Percentiles rank a stretch among this genome's conserved stretches.
phyloP scores from a whole-genome alignment of 768 basidiomycete species.

The Thelephora ganbajun region DNA sequence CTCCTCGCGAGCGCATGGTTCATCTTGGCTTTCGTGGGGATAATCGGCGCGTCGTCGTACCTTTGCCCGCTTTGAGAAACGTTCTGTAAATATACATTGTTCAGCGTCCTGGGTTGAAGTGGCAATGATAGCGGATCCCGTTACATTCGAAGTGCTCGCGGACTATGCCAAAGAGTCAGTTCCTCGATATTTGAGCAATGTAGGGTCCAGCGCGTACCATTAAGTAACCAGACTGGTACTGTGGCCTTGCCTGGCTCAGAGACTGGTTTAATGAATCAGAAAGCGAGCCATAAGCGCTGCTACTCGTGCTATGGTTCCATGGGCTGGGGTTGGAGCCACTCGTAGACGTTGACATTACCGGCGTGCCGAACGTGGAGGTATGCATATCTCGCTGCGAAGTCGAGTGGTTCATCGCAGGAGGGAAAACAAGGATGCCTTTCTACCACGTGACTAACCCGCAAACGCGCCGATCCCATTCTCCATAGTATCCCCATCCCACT shows the following conservation, averaged over 20 bases:
- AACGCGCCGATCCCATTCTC: no score
- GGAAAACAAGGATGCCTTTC: no score
- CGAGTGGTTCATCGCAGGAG: neutral
- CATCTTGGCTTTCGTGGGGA: slow-evolving; percentile 72
- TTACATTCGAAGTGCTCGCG: slow-evolving; percentile 46
- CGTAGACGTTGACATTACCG: neutral
- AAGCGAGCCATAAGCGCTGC: neutral
- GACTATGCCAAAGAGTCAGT: slow-evolving; percentile 27
- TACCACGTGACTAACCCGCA: no score
- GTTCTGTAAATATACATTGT: slow-evolving; percentile 10
- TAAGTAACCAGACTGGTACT: slow-evolving; percentile 72
- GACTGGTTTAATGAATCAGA: slow-evolving; percentile 40
- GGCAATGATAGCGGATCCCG: slow-evolving; percentile 18
- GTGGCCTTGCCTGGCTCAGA: slow-evolving; percentile 57
- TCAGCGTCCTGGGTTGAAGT: neutral
- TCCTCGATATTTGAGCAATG: neutral
- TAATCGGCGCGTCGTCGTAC: slow-evolving; percentile 58
- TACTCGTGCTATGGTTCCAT: neutral
- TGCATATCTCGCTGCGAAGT: neutral
- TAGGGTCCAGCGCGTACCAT: slow-evolving; percentile 37
- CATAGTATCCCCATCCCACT: no score
- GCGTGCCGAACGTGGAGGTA: neutral
- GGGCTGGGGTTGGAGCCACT: neutral
- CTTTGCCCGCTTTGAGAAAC: slow-evolving; percentile 44
- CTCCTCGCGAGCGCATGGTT: slow-evolving; percentile 54